Percentiles rank a stretch among this genome's conserved stretches.
phyloP scores from a whole-genome alignment of 768 basidiomycete species.

The button mushroom (Agaricus bisporus) region DNA sequence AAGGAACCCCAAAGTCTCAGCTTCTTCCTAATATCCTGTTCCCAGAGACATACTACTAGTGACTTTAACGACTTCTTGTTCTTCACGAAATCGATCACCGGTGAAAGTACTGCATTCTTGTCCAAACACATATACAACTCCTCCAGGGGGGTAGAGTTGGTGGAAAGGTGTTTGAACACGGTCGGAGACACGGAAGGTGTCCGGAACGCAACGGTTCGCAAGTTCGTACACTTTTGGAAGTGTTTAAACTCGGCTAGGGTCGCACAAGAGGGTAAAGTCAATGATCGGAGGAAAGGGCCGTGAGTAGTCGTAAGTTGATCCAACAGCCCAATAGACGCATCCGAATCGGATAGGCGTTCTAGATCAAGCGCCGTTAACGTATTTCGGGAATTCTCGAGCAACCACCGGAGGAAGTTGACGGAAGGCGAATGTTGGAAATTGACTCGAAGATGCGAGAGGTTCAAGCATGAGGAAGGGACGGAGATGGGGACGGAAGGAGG shows the following conservation, averaged over 20 bases:
- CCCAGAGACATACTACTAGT: slow-evolving; percentile 8
- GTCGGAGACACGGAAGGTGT: slow-evolving; percentile 8
- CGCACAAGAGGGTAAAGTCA: slow-evolving; percentile 51
- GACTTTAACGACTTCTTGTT: slow-evolving; percentile 29
- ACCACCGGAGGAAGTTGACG: slow-evolving; percentile 61
- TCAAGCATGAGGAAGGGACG: slow-evolving; percentile 38
- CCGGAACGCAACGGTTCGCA: slow-evolving; percentile 7
- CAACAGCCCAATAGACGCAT: slow-evolving; percentile 30
- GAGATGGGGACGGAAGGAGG: slow-evolving; percentile 35
- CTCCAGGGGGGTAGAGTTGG: slow-evolving; percentile 36
- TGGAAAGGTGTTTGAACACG: slow-evolving; percentile 5
- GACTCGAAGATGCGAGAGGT: slow-evolving; percentile 38
- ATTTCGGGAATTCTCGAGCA: slow-evolving; percentile 50
- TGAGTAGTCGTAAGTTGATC: slow-evolving; percentile 49
- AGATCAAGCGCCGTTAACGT: slow-evolving; percentile 51
- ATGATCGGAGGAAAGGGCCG: slow-evolving; percentile 41
- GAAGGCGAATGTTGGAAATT: slow-evolving; percentile 63
- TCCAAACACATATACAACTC: slow-evolving; percentile 51
- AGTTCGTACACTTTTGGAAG: slow-evolving; percentile 7
- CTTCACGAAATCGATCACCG: slow-evolving; percentile 51
- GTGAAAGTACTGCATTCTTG: slow-evolving; percentile 45
- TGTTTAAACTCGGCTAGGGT: slow-evolving; percentile 21
- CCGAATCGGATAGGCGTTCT: slow-evolving; percentile 50
- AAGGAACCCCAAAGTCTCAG: slow-evolving; percentile 45
- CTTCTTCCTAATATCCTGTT: slow-evolving; percentile 43